phyloP scores from a whole-genome alignment of 441 rosid species.

The Gossypium schwendimanii region DNA sequence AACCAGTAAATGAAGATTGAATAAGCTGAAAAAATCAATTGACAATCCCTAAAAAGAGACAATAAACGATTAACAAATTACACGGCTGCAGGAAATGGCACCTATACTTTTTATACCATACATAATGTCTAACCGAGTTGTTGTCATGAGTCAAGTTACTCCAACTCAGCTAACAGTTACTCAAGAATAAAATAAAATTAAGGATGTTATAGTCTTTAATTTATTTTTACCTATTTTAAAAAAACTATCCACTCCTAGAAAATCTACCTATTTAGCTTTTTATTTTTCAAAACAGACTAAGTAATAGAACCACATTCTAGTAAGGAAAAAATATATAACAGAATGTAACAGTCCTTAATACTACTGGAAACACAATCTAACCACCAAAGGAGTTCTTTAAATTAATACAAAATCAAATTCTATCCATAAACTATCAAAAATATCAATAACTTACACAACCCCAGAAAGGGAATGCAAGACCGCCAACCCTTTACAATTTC shows the following conservation, averaged over 20 bases:
- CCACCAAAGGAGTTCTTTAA: not conserved
- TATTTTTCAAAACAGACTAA: not conserved
- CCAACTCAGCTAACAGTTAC: not conserved
- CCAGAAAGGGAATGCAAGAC: not conserved
- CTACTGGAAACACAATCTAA: not conserved
- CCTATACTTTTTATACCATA: not conserved
- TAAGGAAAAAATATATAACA: not conserved
- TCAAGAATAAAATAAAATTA: no score
- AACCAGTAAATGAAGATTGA: not conserved
- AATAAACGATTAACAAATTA: not conserved
- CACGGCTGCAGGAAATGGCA: not conserved
- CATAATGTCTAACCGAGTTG: no score
- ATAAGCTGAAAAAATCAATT: not conserved
- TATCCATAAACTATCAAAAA: not conserved
- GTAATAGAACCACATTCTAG: not conserved
- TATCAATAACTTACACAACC: not conserved
- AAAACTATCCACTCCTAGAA: no score
- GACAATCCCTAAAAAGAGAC: not conserved
- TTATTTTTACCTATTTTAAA: no score
- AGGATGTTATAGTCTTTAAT: no score
- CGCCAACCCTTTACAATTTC: not conserved
- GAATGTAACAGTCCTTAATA: not conserved
- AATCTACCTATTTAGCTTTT: no score
- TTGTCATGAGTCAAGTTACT: no score
- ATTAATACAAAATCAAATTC: not conserved